Conservation (phyloP, 2,329 filamentous ascomycete species). For the Truncatella angustata region DNA sequence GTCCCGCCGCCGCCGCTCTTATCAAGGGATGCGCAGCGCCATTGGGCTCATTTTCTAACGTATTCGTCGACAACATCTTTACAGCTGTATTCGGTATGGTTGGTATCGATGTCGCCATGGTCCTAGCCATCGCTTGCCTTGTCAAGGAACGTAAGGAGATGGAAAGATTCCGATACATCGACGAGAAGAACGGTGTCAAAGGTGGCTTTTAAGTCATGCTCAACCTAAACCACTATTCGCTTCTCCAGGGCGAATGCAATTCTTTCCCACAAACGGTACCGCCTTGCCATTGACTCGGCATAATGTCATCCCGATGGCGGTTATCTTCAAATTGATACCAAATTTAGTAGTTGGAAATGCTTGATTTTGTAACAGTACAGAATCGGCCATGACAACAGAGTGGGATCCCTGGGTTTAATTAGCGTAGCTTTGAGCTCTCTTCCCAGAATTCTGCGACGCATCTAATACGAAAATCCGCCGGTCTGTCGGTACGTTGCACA, state of each 20-base stretch:
- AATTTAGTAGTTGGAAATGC: slow-evolving; percentile 1
- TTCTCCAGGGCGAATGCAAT: neutral
- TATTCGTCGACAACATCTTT: slow-evolving; percentile 73
- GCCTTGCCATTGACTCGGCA: slow-evolving; percentile 1
- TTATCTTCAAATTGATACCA: neutral
- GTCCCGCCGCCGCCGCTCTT: slow-evolving; percentile 67
- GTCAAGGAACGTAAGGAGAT: slow-evolving; percentile 79
- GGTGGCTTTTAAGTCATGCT: slow-evolving; percentile 41
- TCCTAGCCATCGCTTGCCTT: slow-evolving; percentile 71
- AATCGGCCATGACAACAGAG: neutral
- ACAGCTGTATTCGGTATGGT: slow-evolving; percentile 79
- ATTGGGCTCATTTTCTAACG: slow-evolving; percentile 67
- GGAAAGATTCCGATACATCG: slow-evolving; percentile 75
- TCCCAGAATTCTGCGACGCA: neutral
- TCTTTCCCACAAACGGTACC: neutral
- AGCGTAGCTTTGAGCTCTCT: neutral
- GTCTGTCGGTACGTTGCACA: neutral
- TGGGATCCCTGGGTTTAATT: neutral
- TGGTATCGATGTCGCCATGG: slow-evolving; percentile 64
- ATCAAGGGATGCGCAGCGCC: slow-evolving; percentile 67
- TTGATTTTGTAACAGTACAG: neutral
- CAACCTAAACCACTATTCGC: neutral
- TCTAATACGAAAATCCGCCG: neutral
- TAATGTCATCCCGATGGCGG: slow-evolving; percentile 1
- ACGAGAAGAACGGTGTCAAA: slow-evolving; percentile 67